Conservation (phyloP, 192 early-diverging fungal genomes). For the Coemansia sp. region DNA sequence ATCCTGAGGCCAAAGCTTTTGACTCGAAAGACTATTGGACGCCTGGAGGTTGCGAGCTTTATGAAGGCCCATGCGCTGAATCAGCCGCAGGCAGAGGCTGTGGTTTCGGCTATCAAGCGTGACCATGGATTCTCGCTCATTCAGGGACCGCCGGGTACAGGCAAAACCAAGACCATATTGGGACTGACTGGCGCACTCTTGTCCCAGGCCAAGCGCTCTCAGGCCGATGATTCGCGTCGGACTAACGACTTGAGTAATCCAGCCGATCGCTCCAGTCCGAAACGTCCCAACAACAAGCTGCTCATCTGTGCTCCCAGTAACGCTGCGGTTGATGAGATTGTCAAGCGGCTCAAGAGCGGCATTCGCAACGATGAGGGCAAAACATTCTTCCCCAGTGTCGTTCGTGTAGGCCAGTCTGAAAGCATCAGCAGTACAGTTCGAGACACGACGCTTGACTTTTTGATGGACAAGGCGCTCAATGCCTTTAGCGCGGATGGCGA, state of each 20-base stretch:
- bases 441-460: conserved; percentile 70
- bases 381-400: conserved; percentile 68
- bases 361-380: conserved; percentile 60
- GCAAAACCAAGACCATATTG: conserved; percentile 92
- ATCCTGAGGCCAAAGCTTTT: conserved; percentile 63
- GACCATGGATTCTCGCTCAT: conserved; percentile 83
- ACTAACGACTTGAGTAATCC: neutral
- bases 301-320: conserved; percentile 96
- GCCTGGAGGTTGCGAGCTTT: conserved; percentile 45
- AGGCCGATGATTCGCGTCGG: neutral
- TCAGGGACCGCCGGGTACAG: conserved; percentile 74
- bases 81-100: conserved; percentile 86
- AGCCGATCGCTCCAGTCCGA: neutral
- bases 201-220: conserved; percentile 9
- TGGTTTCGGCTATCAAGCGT: conserved; percentile 64
- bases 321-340: conserved; percentile 95
- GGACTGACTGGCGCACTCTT: conserved; percentile 73
- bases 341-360: conserved; percentile 78
- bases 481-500: conserved; percentile 13
- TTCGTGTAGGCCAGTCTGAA: conserved; percentile 78
- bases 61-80: conserved; percentile 80
- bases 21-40: conserved; percentile 25
- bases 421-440: conserved; percentile 72
- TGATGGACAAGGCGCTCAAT: conserved; percentile 67
- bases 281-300: conserved; percentile 57